Base-by-base conservation (phyloP, 2,329 filamentous ascomycete genomes). In the Fusarium domesticum region DNA sequence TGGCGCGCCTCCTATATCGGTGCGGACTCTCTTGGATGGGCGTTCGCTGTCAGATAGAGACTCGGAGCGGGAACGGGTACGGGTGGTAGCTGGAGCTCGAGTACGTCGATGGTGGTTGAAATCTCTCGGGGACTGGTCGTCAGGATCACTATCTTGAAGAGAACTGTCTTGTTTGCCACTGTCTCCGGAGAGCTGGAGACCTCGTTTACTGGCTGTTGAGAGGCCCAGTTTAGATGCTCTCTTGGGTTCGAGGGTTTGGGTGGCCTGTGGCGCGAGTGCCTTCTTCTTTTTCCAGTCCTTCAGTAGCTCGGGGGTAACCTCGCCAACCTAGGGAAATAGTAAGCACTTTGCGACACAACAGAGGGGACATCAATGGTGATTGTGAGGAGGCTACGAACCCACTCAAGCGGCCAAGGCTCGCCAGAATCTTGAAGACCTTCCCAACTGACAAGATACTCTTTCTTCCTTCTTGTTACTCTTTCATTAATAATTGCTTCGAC, bases 361-460 rank as follows among this genome's bases (percentile, higher is more conserved):
- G n/a, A n/a, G 23, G 23, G 14, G 23, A 8, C 23, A 28, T 28
- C 8, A 28, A 28, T 28, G 23, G 14, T 12, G 3, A 28, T 3
- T 11, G 7, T 8, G 6, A 16, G n/a, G 19, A 44, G 36, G 31
- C 53, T 54, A 46, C 53, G 25, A 47, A 65, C 64, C 67, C 69
- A 72, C 39, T 61, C 60, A 18, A 65, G 61, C 19, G 46, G 19
- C 45, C 65, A 69, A 12, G 42, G 18, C 43, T 69, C 48, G 23
- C 67, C 65, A 3, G 66, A 67, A 4, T 45, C 40, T 17, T 39
- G 18, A 39, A 66, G 53, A 47, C 64, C 58, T 40, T 65, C 65
- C 68, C 69, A 72, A 43, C 69, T 63, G 12, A 72, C 63, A 15
- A 70, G 48, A 35, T 69, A 72, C 43, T 68, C 53, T 49, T 28